phyloP scores from a whole-genome alignment of 2,329 filamentous ascomycete species.

The Lachnellula cervina region DNA sequence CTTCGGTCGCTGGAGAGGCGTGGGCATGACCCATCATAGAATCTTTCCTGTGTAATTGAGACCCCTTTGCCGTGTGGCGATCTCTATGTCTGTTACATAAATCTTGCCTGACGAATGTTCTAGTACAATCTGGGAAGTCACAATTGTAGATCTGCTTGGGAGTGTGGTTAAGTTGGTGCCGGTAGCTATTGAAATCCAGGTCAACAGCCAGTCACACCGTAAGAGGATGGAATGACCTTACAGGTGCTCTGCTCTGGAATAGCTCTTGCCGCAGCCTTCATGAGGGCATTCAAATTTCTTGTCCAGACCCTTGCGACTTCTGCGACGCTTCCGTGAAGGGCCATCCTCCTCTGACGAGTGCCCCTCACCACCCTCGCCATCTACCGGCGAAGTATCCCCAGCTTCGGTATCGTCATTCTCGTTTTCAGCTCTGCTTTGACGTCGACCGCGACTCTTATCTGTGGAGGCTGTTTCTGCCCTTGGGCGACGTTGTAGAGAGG shows the following conservation, averaged over 20 bases:
- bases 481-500: conserved; percentile 18
- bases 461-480: conserved; percentile 24
- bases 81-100: conserved; percentile 82
- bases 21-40: conserved; percentile 50
- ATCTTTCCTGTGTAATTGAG: conserved; percentile 70
- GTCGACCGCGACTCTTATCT: conserved; percentile 29
- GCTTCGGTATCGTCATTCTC: conserved; percentile 22
- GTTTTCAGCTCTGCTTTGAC: conserved; percentile 25
- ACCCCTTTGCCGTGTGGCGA: conserved; percentile 74
- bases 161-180: conserved; percentile 92
- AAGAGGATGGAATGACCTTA: conserved; percentile 44
- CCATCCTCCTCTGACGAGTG: conserved; percentile 31
- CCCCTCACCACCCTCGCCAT: conserved; percentile 19
- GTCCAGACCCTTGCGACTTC: conserved; percentile 73
- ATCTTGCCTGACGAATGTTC: conserved; percentile 90
- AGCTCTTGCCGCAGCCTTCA: conserved; percentile 88
- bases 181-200: conserved; percentile 48
- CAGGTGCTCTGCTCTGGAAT: conserved; percentile 92
- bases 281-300: conserved; percentile 82
- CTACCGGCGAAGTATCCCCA: conserved; percentile 23
- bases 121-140: conserved; percentile 84
- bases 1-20: conserved; percentile 32
- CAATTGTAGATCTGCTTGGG: conserved; percentile 94
- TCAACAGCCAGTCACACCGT: conserved; percentile 4
- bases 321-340: conserved; percentile 49